Evolutionary conservation across 2,329 filamentous ascomycete species (phyloP).

Genomic region (Aspergillus awamori): DNA sequence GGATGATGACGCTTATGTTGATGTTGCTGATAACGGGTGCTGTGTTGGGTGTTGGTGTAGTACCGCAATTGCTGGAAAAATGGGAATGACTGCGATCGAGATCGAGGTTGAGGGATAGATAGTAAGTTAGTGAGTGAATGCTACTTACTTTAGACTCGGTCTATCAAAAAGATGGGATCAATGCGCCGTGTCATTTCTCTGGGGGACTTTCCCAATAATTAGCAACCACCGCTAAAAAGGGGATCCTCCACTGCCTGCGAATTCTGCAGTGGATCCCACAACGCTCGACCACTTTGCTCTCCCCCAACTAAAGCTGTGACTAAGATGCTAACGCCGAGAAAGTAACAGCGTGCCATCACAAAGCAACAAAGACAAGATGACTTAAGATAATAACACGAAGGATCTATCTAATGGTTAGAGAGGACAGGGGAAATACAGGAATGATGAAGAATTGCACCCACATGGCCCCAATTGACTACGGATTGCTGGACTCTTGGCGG

Average conservation of each 20-base stretch:
- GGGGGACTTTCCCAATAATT: conserved; percentile 3
- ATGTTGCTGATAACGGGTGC: not conserved
- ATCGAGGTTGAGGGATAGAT: not conserved
- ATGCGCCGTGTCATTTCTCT: conserved; percentile 6
- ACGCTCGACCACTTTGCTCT: not conserved
- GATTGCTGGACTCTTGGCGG: too few relatives aligned
- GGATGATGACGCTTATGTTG: not conserved
- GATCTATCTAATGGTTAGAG: too few relatives aligned
- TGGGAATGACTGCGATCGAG: not conserved
- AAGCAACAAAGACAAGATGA: too few relatives aligned
- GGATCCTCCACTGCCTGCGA: not conserved
- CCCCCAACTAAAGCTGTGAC: too few relatives aligned
- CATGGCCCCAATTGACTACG: not conserved
- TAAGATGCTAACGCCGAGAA: too few relatives aligned
- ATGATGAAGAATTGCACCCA: conserved; percentile 4
- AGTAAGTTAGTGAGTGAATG: too few relatives aligned
- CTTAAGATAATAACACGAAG: too few relatives aligned
- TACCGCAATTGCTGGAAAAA: not conserved
- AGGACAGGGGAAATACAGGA: not conserved
- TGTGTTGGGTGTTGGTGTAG: not conserved
- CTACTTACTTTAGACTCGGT: too few relatives aligned
- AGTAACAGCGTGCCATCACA: too few relatives aligned
- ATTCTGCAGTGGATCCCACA: conserved; percentile 1
- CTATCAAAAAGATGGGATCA: conserved; percentile 4
- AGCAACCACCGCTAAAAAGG: not conserved